Evolutionary conservation across 1,139 yeast genomes (phyloP), one percentile per base, ranked within the genome.

Genomic region (Pichia sp.): DNA sequence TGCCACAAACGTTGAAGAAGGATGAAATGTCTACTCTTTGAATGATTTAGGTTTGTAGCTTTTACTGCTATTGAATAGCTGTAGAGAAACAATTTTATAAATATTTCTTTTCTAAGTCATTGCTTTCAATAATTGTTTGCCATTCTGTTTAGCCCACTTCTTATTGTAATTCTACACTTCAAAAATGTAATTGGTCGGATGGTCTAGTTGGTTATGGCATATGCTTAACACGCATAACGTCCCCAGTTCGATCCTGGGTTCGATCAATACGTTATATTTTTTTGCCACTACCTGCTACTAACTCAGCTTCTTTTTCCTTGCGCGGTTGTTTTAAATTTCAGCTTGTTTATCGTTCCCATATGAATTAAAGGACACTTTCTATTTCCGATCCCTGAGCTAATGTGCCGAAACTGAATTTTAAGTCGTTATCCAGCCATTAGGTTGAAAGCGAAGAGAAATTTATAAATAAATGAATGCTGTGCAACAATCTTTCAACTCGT

Each of bases 181-280:
- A 19, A 15, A 36, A 36, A 36, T 13, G 40, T 36, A 61, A 61
- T 56, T 62, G 70, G 70, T 63, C 65, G 68, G 84, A 89, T 89
- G 96, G 96, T 89, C 96, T 89, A 89, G 96, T 88, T 75, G 96
- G 96, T 89, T 81, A 89, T 88, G 96, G 95, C 96, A 87, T 86
- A 92, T 88, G 96, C 96, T 87, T 89, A 88, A 89, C 96, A 89
- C 96, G 96, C 96, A 87, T 92, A 87, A 88, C 92, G 96, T 90
- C 96, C 96, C 96, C 96, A 88, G 97, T 90, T 90, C 97, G 96
- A 90, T 87, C 96, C 97, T 89, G 97, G 96, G 96, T 90, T 86
- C 82, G 87, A 87, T 87, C 96, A 90, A 67, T 67, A 57, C 30
- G 1, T 4, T 41, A n/a, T 54, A 58, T 55, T 59, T 54, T 53